Conservation (phyloP, 192 early-diverging fungal species). For the Rhizophagus clarus region DNA sequence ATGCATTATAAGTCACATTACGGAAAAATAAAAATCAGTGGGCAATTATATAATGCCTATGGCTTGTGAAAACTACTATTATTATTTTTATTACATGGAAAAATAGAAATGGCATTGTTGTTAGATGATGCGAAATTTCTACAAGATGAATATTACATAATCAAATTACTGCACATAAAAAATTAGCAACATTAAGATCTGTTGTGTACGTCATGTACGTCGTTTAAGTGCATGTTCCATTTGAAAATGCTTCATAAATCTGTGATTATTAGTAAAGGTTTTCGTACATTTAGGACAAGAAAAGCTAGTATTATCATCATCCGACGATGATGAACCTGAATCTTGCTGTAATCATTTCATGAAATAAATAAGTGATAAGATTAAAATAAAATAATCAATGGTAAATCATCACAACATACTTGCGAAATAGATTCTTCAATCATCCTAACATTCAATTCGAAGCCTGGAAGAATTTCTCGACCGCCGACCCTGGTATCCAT, state of each 20-base stretch:
- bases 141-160: too few relatives aligned
- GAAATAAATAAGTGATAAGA: slow-evolving; percentile 12
- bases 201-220: background rate
- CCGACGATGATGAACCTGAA: background rate
- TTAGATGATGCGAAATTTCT: too few relatives aligned
- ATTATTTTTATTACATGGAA: too few relatives aligned
- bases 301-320: background rate
- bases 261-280: background rate
- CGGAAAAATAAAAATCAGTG: too few relatives aligned
- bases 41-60: too few relatives aligned
- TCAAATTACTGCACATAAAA: too few relatives aligned
- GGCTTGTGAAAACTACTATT: too few relatives aligned
- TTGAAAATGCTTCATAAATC: background rate
- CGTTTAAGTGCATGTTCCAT: slow-evolving; percentile 1
- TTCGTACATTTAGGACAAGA: background rate
- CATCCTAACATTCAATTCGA: background rate
- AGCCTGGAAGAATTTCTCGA: background rate
- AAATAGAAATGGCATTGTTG: too few relatives aligned
- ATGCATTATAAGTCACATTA: too few relatives aligned
- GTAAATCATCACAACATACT: slow-evolving; percentile 12
- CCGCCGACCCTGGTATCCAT: background rate
- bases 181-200: too few relatives aligned
- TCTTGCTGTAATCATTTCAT: slow-evolving; percentile 10
- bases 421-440: slow-evolving; percentile 10
- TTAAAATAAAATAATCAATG: background rate